A percentile compares a stretch with the other conserved stretches of the same genome.
phyloP scores from a whole-genome alignment of 2,329 filamentous ascomycete species.

The Hortaea werneckii region DNA sequence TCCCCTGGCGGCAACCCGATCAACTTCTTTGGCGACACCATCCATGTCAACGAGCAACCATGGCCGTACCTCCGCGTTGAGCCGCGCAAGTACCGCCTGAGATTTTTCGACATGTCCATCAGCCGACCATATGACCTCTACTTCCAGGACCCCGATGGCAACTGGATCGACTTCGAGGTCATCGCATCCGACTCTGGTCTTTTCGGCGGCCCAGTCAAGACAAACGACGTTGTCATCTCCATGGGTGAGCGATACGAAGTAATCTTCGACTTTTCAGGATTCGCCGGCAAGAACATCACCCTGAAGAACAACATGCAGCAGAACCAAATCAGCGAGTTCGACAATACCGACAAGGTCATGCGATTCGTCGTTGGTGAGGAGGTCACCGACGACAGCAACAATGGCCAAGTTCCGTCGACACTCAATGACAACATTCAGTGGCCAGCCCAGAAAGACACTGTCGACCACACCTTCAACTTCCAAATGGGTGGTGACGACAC shows the following conservation, averaged over 20 bases:
- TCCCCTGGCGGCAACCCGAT: constrained; percentile 33
- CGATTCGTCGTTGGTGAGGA: constrained; percentile 39
- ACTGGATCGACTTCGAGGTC: constrained; percentile 40
- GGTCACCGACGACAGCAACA: constrained; percentile 29
- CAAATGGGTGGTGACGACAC: constrained; percentile 29
- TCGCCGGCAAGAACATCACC: constrained; percentile 36
- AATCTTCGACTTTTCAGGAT: constrained; percentile 45
- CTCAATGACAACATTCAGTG: constrained; percentile 19
- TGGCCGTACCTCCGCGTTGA: constrained; percentile 52
- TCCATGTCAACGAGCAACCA: constrained; percentile 49
- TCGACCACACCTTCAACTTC: constrained; percentile 39
- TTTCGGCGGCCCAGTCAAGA: constrained; percentile 35
- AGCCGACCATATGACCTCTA: constrained; percentile 41
- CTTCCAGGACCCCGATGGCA: constrained; percentile 29
- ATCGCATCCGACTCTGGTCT: constrained; percentile 47
- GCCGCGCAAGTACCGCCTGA: constrained; percentile 50
- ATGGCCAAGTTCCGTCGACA: constrained; percentile 30
- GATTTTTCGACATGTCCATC: constrained; percentile 43
- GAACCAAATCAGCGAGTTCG: constrained; percentile 37
- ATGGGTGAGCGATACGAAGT: constrained; percentile 52
- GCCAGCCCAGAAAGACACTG: constrained; percentile 26
- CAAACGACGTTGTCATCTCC: constrained; percentile 36
- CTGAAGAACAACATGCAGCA: constrained; percentile 17
- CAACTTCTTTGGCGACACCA: constrained; percentile 47
- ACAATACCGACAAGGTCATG: constrained; percentile 44